Percentiles rank a stretch among this genome's conserved stretches.
Evolutionary conservation across 2,329 filamentous ascomycete genomes (phyloP).

Genomic region (Magnaporthiopsis poae): DNA sequence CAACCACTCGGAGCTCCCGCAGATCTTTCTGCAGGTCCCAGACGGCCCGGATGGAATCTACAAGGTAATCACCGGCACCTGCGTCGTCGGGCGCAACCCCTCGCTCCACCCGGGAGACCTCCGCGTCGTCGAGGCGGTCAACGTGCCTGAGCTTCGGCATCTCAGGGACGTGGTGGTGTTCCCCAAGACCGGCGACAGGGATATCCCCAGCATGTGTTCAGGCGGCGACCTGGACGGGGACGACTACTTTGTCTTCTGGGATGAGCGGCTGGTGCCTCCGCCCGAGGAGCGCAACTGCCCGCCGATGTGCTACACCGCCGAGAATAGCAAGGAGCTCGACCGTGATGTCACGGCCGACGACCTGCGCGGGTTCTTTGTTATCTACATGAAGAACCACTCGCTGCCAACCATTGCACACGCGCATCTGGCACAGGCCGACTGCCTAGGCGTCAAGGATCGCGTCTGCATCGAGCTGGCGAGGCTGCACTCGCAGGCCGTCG

Average conservation of each 20-base stretch:
- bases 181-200: constrained; percentile 41
- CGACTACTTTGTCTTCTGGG: constrained; percentile 92
- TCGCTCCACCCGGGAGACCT: constrained; percentile 90
- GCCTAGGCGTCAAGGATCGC: constrained; percentile 53
- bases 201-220: constrained; percentile 87
- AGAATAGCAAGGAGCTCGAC: constrained; percentile 44
- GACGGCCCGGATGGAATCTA: constrained; percentile 43
- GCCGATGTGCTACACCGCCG: constrained; percentile 67
- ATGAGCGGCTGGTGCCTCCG: constrained; percentile 58
- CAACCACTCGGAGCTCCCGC: constrained; percentile 48
- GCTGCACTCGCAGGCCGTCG: constrained; percentile 83
- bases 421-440: constrained; percentile 71
- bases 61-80: constrained; percentile 62
- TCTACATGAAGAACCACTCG: constrained; percentile 83
- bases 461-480: constrained; percentile 66
- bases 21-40: constrained; percentile 82
- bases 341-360: constrained; percentile 61
- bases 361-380: constrained; percentile 76
- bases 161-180: constrained; percentile 81
- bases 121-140: constrained; percentile 73
- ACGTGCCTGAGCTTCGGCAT: constrained; percentile 62
- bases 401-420: constrained; percentile 70
- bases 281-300: constrained; percentile 53
- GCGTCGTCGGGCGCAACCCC: constrained; percentile 81
- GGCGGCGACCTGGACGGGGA: constrained; percentile 93